phyloP scores from a whole-genome alignment of 805 yeast genomes.

The Nakazawaea anatomiae region DNA sequence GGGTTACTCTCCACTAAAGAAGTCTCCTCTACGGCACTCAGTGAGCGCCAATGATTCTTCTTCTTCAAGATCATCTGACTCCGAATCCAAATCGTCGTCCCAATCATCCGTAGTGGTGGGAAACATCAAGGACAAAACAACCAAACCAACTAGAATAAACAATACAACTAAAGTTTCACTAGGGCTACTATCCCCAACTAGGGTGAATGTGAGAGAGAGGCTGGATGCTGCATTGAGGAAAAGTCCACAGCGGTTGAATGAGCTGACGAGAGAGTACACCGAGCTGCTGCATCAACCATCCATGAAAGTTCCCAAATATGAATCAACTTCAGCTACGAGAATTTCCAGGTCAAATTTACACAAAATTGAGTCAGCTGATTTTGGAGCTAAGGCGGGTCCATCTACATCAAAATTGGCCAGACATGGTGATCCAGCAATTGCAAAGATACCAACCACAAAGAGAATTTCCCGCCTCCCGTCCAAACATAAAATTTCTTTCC shows the following conservation, averaged over 20 bases:
- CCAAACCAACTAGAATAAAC: neutral
- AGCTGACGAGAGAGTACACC: neutral
- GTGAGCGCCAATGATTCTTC: neutral
- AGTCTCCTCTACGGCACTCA: constrained; percentile 2
- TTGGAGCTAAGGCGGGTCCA: too few relatives aligned
- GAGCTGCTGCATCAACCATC: neutral
- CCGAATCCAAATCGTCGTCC: neutral
- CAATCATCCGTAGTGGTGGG: neutral
- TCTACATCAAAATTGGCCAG: neutral
- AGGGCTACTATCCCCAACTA: neutral
- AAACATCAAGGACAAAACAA: neutral
- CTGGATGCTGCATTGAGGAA: neutral
- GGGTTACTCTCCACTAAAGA: constrained; percentile 1
- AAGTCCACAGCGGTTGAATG: constrained; percentile 2
- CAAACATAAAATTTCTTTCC: neutral
- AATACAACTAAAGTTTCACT: neutral
- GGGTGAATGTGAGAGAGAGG: neutral
- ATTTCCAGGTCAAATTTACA: neutral
- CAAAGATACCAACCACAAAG: neutral
- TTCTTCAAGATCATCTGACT: neutral
- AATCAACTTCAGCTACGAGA: neutral
- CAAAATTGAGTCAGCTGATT: too few relatives aligned
- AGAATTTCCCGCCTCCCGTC: neutral
- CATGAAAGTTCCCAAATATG: neutral
- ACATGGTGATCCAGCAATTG: neutral